These are phyloP conservation scores for Pichia exigua DNA, from an alignment of 805 yeast species.

Conservation along the genomic window DNA sequence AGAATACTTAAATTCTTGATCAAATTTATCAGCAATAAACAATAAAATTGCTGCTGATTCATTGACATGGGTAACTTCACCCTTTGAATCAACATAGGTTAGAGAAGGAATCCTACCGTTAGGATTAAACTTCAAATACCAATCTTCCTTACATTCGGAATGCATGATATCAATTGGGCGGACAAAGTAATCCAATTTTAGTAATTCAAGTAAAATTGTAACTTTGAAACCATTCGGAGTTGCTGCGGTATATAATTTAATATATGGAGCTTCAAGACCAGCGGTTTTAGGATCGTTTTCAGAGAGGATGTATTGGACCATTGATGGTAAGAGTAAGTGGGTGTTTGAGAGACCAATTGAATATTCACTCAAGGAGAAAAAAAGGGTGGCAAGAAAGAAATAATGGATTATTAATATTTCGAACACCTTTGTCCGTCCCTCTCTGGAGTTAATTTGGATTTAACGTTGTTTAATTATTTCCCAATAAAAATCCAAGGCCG, in stretches of 20 bases:
- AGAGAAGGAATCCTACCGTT: conserved; percentile 60
- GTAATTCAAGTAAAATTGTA: conserved; percentile 33
- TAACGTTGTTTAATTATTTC: no score
- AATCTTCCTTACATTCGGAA: conserved; percentile 44
- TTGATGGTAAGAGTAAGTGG: conserved; percentile 3
- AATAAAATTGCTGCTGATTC: conserved; percentile 58
- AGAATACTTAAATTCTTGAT: conserved; percentile 41
- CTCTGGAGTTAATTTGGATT: no score
- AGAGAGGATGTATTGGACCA: conserved; percentile 28
- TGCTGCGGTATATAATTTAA: conserved; percentile 34
- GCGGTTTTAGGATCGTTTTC: conserved; percentile 29
- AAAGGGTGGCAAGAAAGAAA: neutral
- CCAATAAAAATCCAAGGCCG: no score
- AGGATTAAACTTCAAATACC: conserved; percentile 51
- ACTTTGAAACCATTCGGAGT: conserved; percentile 43
- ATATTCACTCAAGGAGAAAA: neutral
- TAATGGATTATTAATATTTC: neutral
- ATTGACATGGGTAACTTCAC: conserved; percentile 37
- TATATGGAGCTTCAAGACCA: conserved; percentile 32
- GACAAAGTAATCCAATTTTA: conserved; percentile 35
- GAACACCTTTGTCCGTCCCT: no score
- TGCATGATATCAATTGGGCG: conserved; percentile 34
- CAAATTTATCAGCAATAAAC: conserved; percentile 55
- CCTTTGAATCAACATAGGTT: conserved; percentile 32
- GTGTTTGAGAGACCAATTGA: neutral